Percentiles rank a stretch among this genome's conserved stretches.
These are phyloP conservation scores for Didymella arachidicola DNA, from an alignment of 2,329 filamentous ascomycete genomes.

Conservation along the genomic window DNA sequence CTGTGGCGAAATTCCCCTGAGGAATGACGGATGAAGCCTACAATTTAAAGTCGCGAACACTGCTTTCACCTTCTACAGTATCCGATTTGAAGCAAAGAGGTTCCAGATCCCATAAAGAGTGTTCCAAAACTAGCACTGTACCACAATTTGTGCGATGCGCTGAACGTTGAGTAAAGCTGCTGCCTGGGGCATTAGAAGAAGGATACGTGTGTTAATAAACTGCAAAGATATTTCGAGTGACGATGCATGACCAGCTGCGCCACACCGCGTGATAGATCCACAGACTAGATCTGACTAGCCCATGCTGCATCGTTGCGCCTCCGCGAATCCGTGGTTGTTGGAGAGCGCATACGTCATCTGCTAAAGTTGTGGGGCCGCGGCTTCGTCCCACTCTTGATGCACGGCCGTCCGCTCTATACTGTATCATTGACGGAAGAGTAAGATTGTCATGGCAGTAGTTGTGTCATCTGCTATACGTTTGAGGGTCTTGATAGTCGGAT, in stretches of 20 bases:
- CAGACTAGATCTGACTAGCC: conserved; percentile 2
- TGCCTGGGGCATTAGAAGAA: conserved; percentile 37
- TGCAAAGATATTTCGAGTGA: conserved; percentile 26
- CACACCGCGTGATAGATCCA: conserved; percentile 37
- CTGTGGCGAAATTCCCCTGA: not conserved
- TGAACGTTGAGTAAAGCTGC: conserved; percentile 35
- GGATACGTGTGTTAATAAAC: conserved; percentile 30
- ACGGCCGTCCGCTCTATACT: no score
- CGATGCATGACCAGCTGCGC: conserved; percentile 32
- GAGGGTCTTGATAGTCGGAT: no score
- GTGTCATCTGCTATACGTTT: no score
- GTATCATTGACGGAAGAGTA: no score
- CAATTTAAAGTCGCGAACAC: not conserved
- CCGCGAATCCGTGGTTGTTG: conserved; percentile 8
- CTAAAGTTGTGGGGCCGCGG: conserved; percentile 10
- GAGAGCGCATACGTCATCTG: conserved; percentile 18
- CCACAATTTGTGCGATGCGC: not conserved
- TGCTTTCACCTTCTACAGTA: not conserved
- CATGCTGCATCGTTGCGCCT: not conserved
- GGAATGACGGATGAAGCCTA: not conserved
- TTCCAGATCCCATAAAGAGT: not conserved
- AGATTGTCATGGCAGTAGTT: no score
- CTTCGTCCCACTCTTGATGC: conserved; percentile 2
- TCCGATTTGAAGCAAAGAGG: no score
- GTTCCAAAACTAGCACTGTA: conserved; percentile 7